These are phyloP conservation scores for Botrytis aclada DNA, from an alignment of 2,329 filamentous ascomycete species.

Conservation along the genomic window DNA sequence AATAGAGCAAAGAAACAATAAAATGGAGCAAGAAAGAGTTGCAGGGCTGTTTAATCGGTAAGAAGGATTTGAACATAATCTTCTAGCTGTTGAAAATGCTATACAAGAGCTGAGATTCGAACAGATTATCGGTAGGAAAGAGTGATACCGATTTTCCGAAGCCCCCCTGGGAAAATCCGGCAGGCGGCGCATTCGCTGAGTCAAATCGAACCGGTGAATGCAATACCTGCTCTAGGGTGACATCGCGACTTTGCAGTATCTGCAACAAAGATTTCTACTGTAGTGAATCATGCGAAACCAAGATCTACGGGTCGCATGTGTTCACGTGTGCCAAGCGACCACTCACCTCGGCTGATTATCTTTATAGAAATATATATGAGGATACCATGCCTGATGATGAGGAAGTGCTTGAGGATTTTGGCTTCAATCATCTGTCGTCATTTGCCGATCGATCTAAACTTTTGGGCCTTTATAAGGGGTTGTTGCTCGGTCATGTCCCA, in stretches of 20 bases:
- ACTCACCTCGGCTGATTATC: neutral
- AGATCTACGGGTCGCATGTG: neutral
- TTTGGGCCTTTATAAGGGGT: neutral
- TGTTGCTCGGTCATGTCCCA: neutral
- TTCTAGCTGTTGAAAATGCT: neutral
- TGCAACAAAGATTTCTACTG: neutral
- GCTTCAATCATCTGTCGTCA: neutral
- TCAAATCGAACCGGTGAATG: neutral
- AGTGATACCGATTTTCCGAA: neutral
- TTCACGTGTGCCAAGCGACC: neutral
- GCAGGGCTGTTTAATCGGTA: neutral
- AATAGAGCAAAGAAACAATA: neutral
- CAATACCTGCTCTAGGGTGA: neutral
- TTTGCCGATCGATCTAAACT: neutral
- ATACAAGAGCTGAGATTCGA: neutral
- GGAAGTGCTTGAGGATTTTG: neutral
- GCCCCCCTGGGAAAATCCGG: neutral
- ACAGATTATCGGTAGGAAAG: neutral
- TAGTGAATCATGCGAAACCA: neutral
- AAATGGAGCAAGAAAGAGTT: neutral
- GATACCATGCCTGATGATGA: neutral
- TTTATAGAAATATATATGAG: neutral
- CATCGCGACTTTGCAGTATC: neutral
- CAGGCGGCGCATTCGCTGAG: neutral
- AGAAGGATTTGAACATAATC: neutral